Evolutionary conservation across 352 stramenopile species (phyloP).

Genomic region (Pythium rishiriense): DNA sequence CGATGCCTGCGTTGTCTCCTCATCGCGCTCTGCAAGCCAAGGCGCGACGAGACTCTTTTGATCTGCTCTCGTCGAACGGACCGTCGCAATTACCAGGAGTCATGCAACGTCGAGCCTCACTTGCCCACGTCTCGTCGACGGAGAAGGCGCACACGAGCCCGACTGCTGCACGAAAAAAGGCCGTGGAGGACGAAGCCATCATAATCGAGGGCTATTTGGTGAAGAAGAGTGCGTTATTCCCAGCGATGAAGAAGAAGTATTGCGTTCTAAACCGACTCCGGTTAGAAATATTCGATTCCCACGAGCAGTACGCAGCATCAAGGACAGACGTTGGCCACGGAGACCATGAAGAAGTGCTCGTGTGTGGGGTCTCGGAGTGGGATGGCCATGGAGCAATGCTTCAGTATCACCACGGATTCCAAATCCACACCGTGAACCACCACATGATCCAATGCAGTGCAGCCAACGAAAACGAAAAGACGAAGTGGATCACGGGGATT

Average conservation of each 20-base stretch:
- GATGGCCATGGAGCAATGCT: slow-evolving; percentile 60
- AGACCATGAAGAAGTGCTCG: slow-evolving; percentile 30
- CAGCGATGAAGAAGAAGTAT: slow-evolving; percentile 47
- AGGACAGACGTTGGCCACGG: background rate
- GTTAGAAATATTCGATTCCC: slow-evolving; percentile 34
- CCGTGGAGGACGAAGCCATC: background rate
- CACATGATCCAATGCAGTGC: slow-evolving; percentile 68
- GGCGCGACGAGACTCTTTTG: slow-evolving; percentile 66
- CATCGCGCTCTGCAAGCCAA: slow-evolving; percentile 69
- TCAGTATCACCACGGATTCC: slow-evolving; percentile 73
- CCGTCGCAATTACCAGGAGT: background rate
- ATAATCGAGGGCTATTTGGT: slow-evolving; percentile 39
- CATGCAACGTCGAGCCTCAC: slow-evolving; percentile 18
- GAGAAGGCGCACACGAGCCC: background rate
- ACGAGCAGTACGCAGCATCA: slow-evolving; percentile 27
- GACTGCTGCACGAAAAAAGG: background rate
- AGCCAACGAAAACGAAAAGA: slow-evolving; percentile 56
- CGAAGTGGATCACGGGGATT: slow-evolving; percentile 61
- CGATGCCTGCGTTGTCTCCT: slow-evolving; percentile 75
- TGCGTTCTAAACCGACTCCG: slow-evolving; percentile 28
- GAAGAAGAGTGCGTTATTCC: slow-evolving; percentile 38
- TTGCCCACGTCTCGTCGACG: slow-evolving; percentile 11
- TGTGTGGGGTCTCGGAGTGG: slow-evolving; percentile 54
- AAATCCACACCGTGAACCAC: slow-evolving; percentile 60
- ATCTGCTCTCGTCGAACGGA: slow-evolving; percentile 35